Evolutionary conservation across 306 rosid genomes (phyloP), one percentile per base, ranked within the genome.

Genomic region (Pyrus communis): DNA sequence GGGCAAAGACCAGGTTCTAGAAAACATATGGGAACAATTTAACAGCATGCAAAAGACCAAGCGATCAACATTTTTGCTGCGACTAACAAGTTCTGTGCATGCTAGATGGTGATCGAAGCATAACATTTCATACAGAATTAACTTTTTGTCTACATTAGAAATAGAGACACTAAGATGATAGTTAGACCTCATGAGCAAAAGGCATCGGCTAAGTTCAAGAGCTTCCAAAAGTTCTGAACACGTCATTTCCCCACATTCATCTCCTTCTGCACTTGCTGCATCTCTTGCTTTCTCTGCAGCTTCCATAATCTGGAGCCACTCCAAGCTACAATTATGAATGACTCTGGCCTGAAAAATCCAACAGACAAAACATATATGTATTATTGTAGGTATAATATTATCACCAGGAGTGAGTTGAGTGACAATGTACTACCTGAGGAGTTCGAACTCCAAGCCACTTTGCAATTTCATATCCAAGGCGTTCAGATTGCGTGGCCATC

Each of bases 151-250:
- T 5, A 75, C 38, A n/a, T 13, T 43, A 64, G 25, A 45, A 72
- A 12, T 35, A 59, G 79, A 81, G 58, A 70, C 57, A 70, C 19
- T 67, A 31, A 45, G 71, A 62, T 74, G 69, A 70, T 51, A 62
- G 69, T 68, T 65, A 71, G 73, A 92, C 98, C 97, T 88, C 97
- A 95, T 88, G 42, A 95, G 79, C 70, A 88, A 80, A 79, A 95
- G 88, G 84, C 99, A 95, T 57, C 92, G 85, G 86, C 99, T 90
- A 62, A 92, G 95, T 73, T 95, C 99, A 78, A 95, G 99, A 74
- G 99, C 99, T 87, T 95, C 99, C 90, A 90, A 84, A 82, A 95
- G 96, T 82, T 95, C 97, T 33, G 84, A 84, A 82, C 97, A 95
- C 3, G 97, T 92, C 89, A 95, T 83, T 83, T 86, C 92, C 57